phyloP scores from a whole-genome alignment of 108 stramenopile genomes.

The Cylindrotheca fusiformis region DNA sequence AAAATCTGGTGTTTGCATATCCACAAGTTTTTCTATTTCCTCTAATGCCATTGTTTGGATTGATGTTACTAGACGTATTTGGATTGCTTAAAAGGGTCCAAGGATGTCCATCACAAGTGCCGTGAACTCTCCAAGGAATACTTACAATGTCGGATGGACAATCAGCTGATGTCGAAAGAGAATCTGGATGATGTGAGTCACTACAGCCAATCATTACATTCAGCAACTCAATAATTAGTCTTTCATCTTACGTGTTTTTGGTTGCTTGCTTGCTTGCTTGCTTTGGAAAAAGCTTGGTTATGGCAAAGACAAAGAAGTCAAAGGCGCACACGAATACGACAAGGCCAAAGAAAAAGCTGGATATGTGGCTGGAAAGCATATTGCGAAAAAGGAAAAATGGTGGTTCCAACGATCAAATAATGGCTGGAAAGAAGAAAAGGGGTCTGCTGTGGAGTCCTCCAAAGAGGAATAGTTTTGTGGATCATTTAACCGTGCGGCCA shows the following conservation, averaged over 20 bases:
- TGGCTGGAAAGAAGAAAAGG: slow-evolving; percentile 22
- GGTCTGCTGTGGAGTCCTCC: background rate
- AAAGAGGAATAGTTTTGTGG: too few relatives aligned
- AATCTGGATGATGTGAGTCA: slow-evolving; percentile 72
- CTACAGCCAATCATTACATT: background rate
- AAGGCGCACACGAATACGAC: slow-evolving; percentile 73
- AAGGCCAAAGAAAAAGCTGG: slow-evolving; percentile 81
- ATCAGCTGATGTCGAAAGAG: slow-evolving; percentile 76
- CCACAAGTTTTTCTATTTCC: background rate
- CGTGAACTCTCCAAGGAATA: slow-evolving; percentile 74
- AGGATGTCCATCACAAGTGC: slow-evolving; percentile 83
- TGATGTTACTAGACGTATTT: slow-evolving; percentile 47
- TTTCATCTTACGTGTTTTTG: background rate
- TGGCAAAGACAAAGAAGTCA: slow-evolving; percentile 57
- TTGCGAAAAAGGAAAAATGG: slow-evolving; percentile 62
- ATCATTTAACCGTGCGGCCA: too few relatives aligned
- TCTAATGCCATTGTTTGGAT: too few relatives aligned
- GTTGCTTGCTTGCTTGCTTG: background rate
- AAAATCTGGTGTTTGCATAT: background rate
- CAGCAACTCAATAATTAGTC: too few relatives aligned
- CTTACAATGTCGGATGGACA: slow-evolving; percentile 88
- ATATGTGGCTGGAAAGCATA: slow-evolving; percentile 87
- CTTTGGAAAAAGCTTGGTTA: slow-evolving; percentile 71
- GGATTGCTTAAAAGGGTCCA: slow-evolving; percentile 70
- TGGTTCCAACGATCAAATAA: slow-evolving; percentile 62